These are phyloP conservation scores for Dendrocalamus latiflorus DNA, from an alignment of 202 grass and related monocot species.

Conservation along the genomic window DNA sequence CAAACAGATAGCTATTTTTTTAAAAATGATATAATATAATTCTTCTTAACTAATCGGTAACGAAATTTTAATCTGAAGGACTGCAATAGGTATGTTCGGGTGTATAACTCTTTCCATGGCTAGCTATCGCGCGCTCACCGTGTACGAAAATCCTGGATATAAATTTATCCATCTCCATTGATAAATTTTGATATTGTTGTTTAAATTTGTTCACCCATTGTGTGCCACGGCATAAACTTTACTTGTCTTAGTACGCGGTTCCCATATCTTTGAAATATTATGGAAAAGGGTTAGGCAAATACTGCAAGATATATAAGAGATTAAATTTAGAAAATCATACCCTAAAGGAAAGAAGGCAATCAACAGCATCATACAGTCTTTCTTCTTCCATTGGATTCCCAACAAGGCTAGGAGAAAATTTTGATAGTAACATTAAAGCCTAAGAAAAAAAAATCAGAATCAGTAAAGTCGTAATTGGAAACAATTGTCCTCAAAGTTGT, in stretches of 20 bases:
- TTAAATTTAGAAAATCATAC: background rate
- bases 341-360: constrained; percentile 13
- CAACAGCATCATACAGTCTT: background rate
- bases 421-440: background rate
- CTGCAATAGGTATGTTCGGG: too few species aligned
- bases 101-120: too few species aligned
- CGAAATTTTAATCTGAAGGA: too few species aligned
- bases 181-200: background rate
- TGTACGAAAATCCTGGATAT: background rate
- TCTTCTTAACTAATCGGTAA: too few species aligned
- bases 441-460: background rate
- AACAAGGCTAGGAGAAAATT: background rate
- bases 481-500: too few species aligned
- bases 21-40: too few species aligned
- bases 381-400: background rate
- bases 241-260: background rate
- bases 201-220: background rate
- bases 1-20: too few species aligned
- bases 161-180: background rate
- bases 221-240: background rate
- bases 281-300: background rate
- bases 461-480: background rate
- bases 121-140: too few species aligned
- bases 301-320: background rate
- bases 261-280: background rate